Percentiles rank a stretch among this genome's conserved stretches.
Conservation (phyloP, 2,329 filamentous ascomycete species). For the Westerdykella sp. region DNA sequence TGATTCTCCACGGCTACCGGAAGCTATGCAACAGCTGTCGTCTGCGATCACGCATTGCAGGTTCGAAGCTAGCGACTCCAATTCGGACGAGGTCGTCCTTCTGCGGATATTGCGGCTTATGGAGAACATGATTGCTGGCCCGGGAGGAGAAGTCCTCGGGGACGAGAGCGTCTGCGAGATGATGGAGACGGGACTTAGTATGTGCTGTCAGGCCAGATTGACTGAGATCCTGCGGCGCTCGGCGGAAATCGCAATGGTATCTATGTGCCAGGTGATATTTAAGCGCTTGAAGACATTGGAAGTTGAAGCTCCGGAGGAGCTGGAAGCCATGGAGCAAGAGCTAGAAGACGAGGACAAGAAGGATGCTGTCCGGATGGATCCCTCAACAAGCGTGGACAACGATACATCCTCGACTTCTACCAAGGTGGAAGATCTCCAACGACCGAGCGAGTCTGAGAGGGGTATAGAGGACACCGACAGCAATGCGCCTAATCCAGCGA, state of each 20-base stretch:
- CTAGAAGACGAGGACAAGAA: slow-evolving; percentile 56
- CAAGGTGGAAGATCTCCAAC: slow-evolving; percentile 32
- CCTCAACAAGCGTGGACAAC: slow-evolving; percentile 60
- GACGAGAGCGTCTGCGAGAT: slow-evolving; percentile 98
- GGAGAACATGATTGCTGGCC: slow-evolving; percentile 96
- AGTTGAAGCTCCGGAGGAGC: slow-evolving; percentile 62
- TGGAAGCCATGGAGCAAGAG: slow-evolving; percentile 59
- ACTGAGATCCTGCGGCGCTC: slow-evolving; percentile 86
- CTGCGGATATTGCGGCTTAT: slow-evolving; percentile 92
- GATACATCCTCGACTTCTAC: slow-evolving; percentile 31
- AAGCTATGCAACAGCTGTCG: slow-evolving; percentile 91
- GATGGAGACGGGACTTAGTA: slow-evolving; percentile 97
- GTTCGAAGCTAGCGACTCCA: slow-evolving; percentile 92
- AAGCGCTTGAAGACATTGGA: slow-evolving; percentile 84
- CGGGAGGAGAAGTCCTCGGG: slow-evolving; percentile 85
- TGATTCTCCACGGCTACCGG: slow-evolving; percentile 75
- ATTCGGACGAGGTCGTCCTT: slow-evolving; percentile 91
- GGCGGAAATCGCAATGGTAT: slow-evolving; percentile 94
- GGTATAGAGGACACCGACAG: slow-evolving; percentile 33
- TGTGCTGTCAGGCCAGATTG: slow-evolving; percentile 89
- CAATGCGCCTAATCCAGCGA: slow-evolving; percentile 34
- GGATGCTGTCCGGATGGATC: slow-evolving; percentile 78
- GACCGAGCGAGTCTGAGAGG: slow-evolving; percentile 28
- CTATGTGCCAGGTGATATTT: slow-evolving; percentile 99
- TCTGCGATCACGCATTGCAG: slow-evolving; percentile 95